These are phyloP conservation scores for Rhodocollybia butyracea DNA, from an alignment of 768 basidiomycete genomes.

Conservation along the genomic window DNA sequence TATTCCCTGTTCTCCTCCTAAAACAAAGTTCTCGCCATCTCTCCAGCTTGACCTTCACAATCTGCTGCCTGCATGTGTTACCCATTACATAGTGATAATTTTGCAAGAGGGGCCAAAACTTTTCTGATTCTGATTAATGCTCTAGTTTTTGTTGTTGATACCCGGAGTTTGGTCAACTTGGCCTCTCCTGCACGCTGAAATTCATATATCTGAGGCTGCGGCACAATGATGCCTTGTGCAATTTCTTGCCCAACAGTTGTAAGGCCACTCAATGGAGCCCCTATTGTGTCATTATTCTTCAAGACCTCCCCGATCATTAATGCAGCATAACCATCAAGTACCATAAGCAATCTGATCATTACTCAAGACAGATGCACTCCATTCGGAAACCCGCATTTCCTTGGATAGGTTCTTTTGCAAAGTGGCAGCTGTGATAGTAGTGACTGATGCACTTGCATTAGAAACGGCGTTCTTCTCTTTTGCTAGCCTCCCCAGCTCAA, in stretches of 20 bases:
- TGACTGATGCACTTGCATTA: slow-evolving; percentile 13
- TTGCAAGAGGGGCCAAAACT: slow-evolving; percentile 14
- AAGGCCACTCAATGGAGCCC: slow-evolving; percentile 9
- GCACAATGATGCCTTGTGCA: slow-evolving; percentile 9
- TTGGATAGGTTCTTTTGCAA: slow-evolving; percentile 7
- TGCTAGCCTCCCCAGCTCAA: slow-evolving; percentile 15
- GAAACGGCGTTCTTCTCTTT: slow-evolving; percentile 11
- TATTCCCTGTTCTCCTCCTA: too few species aligned
- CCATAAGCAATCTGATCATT: slow-evolving; percentile 12
- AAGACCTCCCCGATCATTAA: slow-evolving; percentile 9
- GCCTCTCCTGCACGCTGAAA: not conserved
- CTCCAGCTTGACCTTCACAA: too few species aligned
- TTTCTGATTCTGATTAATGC: slow-evolving; percentile 13
- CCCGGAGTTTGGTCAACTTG: slow-evolving; percentile 1
- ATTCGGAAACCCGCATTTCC: slow-evolving; percentile 3
- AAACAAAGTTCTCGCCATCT: too few species aligned
- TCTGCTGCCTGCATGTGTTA: too few species aligned
- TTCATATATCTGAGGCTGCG: slow-evolving; percentile 6
- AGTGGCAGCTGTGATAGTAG: slow-evolving; percentile 11
- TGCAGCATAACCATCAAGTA: slow-evolving; percentile 11
- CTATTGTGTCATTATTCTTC: slow-evolving; percentile 6
- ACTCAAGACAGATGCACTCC: not conserved
- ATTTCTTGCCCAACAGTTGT: slow-evolving; percentile 14
- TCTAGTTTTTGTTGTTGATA: slow-evolving; percentile 13
- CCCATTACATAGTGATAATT: slow-evolving; percentile 11